Percentiles rank a stretch among this genome's conserved stretches.
phyloP scores from a whole-genome alignment of 1,284 basidiomycete species.

The Microbotryum lychnidis-dioicae region DNA sequence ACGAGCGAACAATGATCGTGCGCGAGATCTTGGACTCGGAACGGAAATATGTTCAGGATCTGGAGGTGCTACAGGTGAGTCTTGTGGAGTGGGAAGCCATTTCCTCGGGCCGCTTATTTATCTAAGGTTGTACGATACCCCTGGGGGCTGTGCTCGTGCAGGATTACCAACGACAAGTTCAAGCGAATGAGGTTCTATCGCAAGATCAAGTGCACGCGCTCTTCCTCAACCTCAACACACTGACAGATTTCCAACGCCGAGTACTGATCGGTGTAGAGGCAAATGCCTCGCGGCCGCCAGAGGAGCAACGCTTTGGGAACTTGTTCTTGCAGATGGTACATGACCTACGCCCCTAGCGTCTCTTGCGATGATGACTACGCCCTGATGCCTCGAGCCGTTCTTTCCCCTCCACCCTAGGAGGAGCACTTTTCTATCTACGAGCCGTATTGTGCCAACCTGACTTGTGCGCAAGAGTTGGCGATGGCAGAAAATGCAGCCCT shows the following conservation, averaged over 20 bases:
- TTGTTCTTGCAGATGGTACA: conserved; percentile 57
- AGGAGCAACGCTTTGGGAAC: conserved; percentile 53
- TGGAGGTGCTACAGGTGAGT: conserved; percentile 88
- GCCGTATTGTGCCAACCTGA: conserved; percentile 96
- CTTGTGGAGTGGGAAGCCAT: neutral
- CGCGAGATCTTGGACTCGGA: conserved; percentile 87
- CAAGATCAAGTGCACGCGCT: conserved; percentile 91
- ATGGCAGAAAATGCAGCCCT: conserved; percentile 75
- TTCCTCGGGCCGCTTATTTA: neutral
- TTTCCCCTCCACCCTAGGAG: conserved; percentile 53
- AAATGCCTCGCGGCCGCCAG: conserved; percentile 58
- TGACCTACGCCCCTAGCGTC: neutral
- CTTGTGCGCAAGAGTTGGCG: conserved; percentile 74
- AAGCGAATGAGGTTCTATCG: conserved; percentile 74
- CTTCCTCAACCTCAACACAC: conserved; percentile 89
- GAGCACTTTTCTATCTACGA: conserved; percentile 90
- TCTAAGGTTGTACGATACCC: conserved; percentile 9
- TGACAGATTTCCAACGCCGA: conserved; percentile 92
- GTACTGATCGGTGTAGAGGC: conserved; percentile 91
- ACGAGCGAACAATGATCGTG: conserved; percentile 67
- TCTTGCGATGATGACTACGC: conserved; percentile 41
- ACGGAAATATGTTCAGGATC: conserved; percentile 96
- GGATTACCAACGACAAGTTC: conserved; percentile 47
- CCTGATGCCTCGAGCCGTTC: neutral
- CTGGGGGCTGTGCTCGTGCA: conserved; percentile 28